Evolutionary conservation across 2,329 filamentous ascomycete genomes (phyloP).

Genomic region (Biscogniauxia marginata): DNA sequence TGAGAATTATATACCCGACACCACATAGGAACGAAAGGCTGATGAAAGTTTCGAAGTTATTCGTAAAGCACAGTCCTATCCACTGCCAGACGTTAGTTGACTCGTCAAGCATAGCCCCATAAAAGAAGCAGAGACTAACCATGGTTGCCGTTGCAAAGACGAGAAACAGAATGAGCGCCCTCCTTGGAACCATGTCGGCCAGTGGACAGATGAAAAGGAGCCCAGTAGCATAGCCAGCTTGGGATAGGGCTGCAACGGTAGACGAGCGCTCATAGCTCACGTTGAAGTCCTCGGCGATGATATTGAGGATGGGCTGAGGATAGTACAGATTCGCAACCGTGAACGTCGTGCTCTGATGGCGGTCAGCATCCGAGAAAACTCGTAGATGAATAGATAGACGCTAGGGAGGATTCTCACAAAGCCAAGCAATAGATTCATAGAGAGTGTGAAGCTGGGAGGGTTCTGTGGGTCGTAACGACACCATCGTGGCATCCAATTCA

Average conservation of each 20-base stretch:
- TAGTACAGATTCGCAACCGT: constrained; percentile 72
- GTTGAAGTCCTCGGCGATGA: constrained; percentile 61
- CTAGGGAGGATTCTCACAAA: constrained; percentile 43
- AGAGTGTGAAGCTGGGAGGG: constrained; percentile 66
- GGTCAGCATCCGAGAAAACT: neutral
- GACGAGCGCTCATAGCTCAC: constrained; percentile 60
- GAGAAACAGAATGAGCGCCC: constrained; percentile 61
- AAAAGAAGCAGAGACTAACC: constrained; percentile 38
- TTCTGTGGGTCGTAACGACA: constrained; percentile 67
- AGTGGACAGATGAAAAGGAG: constrained; percentile 65
- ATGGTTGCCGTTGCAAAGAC: constrained; percentile 61
- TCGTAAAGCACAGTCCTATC: constrained; percentile 63
- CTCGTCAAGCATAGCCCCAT: neutral
- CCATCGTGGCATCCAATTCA: constrained; percentile 61
- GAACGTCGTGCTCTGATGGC: constrained; percentile 45
- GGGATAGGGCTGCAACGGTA: constrained; percentile 62
- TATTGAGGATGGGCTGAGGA: constrained; percentile 65
- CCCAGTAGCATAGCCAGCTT: constrained; percentile 67
- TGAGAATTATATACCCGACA: constrained; percentile 40
- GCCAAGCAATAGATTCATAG: constrained; percentile 69
- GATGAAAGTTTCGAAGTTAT: constrained; percentile 56
- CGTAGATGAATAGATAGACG: neutral
- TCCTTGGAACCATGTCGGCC: constrained; percentile 57
- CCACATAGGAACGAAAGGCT: constrained; percentile 62
- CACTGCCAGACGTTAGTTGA: constrained; percentile 34